Evolutionary conservation across 1,284 basidiomycete species (phyloP).

Genomic region (Dichomitus squalens): DNA sequence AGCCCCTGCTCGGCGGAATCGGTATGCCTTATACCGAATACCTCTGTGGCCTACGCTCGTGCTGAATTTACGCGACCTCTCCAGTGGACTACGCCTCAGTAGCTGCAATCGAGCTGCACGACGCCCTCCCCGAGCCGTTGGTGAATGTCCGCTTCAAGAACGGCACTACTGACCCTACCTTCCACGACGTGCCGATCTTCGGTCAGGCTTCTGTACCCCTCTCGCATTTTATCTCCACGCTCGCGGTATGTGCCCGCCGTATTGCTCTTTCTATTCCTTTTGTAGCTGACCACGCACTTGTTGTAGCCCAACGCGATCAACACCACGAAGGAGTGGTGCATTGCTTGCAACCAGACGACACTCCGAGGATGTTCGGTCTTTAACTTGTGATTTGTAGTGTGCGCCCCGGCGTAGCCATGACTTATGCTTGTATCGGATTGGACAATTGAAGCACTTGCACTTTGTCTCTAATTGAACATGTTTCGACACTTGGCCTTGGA

Average conservation of each 20-base stretch:
- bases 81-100: slow-evolving; percentile 52
- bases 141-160: slow-evolving; percentile 54
- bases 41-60: background rate
- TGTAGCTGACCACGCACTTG: background rate
- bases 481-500: too few relatives aligned
- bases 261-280: too few relatives aligned
- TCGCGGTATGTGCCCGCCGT: slow-evolving; percentile 31
- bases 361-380: slow-evolving; percentile 15
- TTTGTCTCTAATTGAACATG: too few relatives aligned
- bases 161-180: slow-evolving; percentile 39
- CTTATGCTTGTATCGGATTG: too few relatives aligned
- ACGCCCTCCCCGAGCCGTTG: slow-evolving; percentile 24
- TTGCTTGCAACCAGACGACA: slow-evolving; percentile 29
- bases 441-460: too few relatives aligned
- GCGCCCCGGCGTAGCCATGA: too few relatives aligned
- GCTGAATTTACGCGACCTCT: background rate
- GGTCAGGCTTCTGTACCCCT: slow-evolving; percentile 31
- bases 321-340: slow-evolving; percentile 40
- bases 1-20: slow-evolving; percentile 39
- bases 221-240: slow-evolving; percentile 34
- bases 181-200: slow-evolving; percentile 23
- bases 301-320: slow-evolving; percentile 35
- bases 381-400: background rate
- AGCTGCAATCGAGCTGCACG: slow-evolving; percentile 46
- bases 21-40: slow-evolving; percentile 20